phyloP scores from a whole-genome alignment of 805 yeast genomes.

The Wickerhamomyces chambardii region DNA sequence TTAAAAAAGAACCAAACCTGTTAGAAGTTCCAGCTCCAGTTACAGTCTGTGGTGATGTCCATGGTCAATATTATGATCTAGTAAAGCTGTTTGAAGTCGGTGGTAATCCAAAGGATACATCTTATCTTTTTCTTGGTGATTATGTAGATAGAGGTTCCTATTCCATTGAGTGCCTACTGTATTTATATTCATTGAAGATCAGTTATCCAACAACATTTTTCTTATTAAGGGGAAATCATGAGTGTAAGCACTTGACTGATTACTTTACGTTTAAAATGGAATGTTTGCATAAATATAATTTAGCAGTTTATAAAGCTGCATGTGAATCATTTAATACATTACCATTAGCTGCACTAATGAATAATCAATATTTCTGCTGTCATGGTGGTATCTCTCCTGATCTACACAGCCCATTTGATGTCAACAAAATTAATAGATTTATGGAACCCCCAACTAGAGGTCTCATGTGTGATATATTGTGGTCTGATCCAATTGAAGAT shows the following conservation, averaged over 20 bases:
- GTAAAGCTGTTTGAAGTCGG: slow-evolving; percentile 90
- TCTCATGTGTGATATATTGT: slow-evolving; percentile 85
- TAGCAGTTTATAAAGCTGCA: slow-evolving; percentile 58
- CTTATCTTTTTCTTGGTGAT: slow-evolving; percentile 84
- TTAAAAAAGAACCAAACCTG: slow-evolving; percentile 70
- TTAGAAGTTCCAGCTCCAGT: slow-evolving; percentile 84
- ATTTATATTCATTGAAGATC: slow-evolving; percentile 71
- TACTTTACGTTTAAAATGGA: slow-evolving; percentile 91
- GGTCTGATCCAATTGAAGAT: slow-evolving; percentile 95
- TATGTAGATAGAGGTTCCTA: slow-evolving; percentile 93
- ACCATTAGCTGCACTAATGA: slow-evolving; percentile 91
- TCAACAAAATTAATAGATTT: slow-evolving; percentile 66
- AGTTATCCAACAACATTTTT: slow-evolving; percentile 67
- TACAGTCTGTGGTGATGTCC: slow-evolving; percentile 95
- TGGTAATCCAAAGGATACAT: slow-evolving; percentile 72
- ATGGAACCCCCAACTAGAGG: slow-evolving; percentile 92
- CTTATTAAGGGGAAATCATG: slow-evolving; percentile 91
- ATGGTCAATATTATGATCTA: slow-evolving; percentile 89
- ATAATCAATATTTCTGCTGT: slow-evolving; percentile 88
- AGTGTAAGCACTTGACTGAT: slow-evolving; percentile 85
- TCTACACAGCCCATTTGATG: slow-evolving; percentile 57
- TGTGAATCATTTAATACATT: slow-evolving; percentile 75
- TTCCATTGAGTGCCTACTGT: slow-evolving; percentile 73
- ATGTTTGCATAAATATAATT: slow-evolving; percentile 76
- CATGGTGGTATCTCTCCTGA: slow-evolving; percentile 96